Conservation (phyloP, 495 filamentous ascomycete species). For the Penicillium desertorum region DNA sequence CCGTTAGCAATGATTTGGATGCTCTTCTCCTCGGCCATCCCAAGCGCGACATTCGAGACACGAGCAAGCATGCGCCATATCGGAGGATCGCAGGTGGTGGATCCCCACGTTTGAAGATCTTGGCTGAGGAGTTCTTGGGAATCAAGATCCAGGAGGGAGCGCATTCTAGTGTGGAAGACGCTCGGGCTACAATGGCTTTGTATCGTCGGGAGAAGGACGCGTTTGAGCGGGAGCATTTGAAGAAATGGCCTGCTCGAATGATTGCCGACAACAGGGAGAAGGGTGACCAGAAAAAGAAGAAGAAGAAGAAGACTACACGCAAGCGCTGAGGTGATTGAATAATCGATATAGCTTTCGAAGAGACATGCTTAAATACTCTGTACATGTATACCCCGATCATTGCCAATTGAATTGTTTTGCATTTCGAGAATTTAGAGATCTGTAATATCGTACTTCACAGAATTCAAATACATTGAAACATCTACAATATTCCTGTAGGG, state of each 20-base stretch:
- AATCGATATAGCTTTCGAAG: conserved; percentile 6
- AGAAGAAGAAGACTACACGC: conserved; percentile 51
- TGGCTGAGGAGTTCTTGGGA: conserved; percentile 76
- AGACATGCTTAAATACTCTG: conserved; percentile 11
- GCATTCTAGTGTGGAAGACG: conserved; percentile 83
- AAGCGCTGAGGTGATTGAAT: conserved; percentile 40
- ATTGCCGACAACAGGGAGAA: conserved; percentile 40
- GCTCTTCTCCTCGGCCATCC: conserved; percentile 76
- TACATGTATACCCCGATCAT: conserved; percentile 17
- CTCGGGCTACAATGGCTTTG: conserved; percentile 81
- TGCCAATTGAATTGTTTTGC: conserved; percentile 20
- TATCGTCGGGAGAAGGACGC: conserved; percentile 76
- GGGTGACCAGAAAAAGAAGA: conserved; percentile 51
- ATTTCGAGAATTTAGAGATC: background rate
- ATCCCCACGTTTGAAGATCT: conserved; percentile 71
- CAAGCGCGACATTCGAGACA: conserved; percentile 76
- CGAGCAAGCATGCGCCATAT: conserved; percentile 72
- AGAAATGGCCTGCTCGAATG: conserved; percentile 55
- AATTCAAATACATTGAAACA: background rate
- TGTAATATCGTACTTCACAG: background rate
- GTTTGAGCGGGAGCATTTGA: conserved; percentile 77
- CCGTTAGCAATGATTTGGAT: conserved; percentile 81
- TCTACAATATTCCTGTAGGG: background rate
- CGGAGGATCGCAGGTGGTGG: conserved; percentile 70
- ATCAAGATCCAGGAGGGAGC: conserved; percentile 78